phyloP scores from a whole-genome alignment of 441 rosid genomes.

The Corymbia calophylla region DNA sequence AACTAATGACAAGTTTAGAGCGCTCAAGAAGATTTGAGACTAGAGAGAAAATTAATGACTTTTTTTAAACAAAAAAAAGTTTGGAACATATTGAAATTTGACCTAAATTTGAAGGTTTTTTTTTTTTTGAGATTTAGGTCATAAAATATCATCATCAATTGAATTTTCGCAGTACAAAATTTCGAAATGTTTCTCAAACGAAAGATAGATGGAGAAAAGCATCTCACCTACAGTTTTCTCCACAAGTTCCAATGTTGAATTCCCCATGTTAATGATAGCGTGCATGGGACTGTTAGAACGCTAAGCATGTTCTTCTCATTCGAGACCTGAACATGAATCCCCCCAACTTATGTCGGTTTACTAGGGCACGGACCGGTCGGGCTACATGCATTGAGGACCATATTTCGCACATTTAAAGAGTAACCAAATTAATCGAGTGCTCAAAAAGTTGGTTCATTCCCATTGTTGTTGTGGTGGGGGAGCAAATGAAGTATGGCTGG shows the following conservation, averaged over 20 bases:
- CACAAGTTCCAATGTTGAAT: neutral
- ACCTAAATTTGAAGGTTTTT: neutral
- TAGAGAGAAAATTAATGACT: too few species aligned
- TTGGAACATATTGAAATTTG: neutral
- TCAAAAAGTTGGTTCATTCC: neutral
- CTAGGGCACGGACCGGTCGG: neutral
- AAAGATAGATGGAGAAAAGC: neutral
- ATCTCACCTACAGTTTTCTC: neutral
- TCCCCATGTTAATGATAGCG: neutral
- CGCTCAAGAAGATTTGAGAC: too few species aligned
- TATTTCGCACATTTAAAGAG: neutral
- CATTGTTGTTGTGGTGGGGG: neutral
- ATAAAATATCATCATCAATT: neutral
- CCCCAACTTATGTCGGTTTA: neutral
- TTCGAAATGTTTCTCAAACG: neutral
- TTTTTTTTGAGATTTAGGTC: neutral
- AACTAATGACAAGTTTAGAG: neutral
- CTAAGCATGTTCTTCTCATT: neutral
- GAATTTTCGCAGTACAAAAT: neutral
- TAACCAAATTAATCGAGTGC: neutral
- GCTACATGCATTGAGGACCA: neutral
- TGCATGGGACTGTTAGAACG: neutral
- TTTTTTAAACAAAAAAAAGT: too few species aligned
- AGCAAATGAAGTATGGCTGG: neutral
- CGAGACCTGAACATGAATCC: neutral